Conservation (phyloP, 306 rosid species). For the Dicorynia guianensis region DNA sequence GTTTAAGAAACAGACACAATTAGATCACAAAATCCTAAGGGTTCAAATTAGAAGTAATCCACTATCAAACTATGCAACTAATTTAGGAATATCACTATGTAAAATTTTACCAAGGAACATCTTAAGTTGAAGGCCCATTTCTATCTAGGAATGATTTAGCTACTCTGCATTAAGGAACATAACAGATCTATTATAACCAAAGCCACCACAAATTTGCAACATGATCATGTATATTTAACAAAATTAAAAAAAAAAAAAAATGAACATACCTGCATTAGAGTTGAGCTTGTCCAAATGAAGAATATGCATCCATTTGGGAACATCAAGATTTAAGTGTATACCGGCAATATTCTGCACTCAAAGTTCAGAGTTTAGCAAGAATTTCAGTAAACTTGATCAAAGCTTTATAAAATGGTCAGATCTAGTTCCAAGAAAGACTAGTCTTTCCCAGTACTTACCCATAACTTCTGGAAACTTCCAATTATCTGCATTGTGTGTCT, state of each 20-base stretch:
- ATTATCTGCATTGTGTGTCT: slow-evolving; percentile 63
- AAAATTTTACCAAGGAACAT: slow-evolving; percentile 21
- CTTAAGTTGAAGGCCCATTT: slow-evolving; percentile 7
- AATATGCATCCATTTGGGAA: slow-evolving; percentile 87
- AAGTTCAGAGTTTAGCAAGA: slow-evolving; percentile 41
- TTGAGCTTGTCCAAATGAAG: slow-evolving; percentile 86
- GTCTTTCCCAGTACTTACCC: slow-evolving; percentile 66
- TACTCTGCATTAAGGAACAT: neutral
- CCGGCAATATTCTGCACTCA: slow-evolving; percentile 85
- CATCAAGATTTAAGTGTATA: slow-evolving; percentile 81
- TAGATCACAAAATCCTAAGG: slow-evolving; percentile 15
- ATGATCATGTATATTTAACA: slow-evolving; percentile 15
- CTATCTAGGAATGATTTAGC: neutral
- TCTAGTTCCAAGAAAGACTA: slow-evolving; percentile 33
- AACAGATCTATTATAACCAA: slow-evolving; percentile 7
- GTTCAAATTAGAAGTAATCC: slow-evolving; percentile 20
- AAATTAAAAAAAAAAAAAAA: slow-evolving; percentile 32
- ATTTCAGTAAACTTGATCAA: slow-evolving; percentile 15
- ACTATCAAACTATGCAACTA: slow-evolving; percentile 15
- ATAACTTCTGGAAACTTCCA: slow-evolving; percentile 73
- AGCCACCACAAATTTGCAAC: slow-evolving; percentile 30
- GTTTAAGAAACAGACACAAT: slow-evolving; percentile 14
- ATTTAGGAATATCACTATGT: slow-evolving; percentile 18
- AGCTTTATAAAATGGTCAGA: slow-evolving; percentile 8
- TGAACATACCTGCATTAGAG: slow-evolving; percentile 70